phyloP scores from a whole-genome alignment of 2,329 filamentous ascomycete species.

The Aspergillus alliaceus region DNA sequence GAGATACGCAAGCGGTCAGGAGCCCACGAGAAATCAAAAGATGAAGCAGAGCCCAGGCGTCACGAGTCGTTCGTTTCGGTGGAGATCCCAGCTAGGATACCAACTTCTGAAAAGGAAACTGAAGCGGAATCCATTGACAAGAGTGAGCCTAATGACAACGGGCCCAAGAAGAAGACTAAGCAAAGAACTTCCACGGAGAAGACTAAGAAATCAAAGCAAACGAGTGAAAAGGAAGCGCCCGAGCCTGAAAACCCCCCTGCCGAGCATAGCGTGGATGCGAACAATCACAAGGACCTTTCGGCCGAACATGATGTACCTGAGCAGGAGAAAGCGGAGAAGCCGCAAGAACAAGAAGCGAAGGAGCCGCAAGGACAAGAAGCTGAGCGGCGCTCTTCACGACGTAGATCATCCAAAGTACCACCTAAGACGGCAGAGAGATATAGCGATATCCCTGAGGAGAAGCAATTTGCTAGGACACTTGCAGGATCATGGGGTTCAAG shows the following conservation, averaged over 20 bases:
- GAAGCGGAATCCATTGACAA: conserved; percentile 24
- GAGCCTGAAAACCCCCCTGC: conserved; percentile 8
- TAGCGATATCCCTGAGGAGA: conserved; percentile 38
- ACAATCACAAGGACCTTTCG: neutral
- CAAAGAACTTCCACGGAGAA: conserved; percentile 32
- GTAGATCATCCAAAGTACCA: conserved; percentile 29
- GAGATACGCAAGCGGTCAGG: conserved; percentile 2
- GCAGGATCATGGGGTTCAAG: conserved; percentile 25
- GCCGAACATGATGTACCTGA: conserved; percentile 6
- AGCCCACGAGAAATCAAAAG: conserved; percentile 8
- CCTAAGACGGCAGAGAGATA: conserved; percentile 39
- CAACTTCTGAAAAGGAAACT: conserved; percentile 27
- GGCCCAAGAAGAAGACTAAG: conserved; percentile 27
- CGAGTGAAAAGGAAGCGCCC: conserved; percentile 4
- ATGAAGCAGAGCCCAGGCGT: conserved; percentile 11
- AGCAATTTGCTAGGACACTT: conserved; percentile 33
- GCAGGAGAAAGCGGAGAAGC: conserved; percentile 18
- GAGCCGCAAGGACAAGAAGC: conserved; percentile 16
- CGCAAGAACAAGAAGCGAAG: conserved; percentile 15
- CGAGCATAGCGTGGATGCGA: neutral
- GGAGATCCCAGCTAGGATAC: conserved; percentile 29
- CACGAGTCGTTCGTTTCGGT: conserved; percentile 33
- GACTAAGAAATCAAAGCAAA: conserved; percentile 25
- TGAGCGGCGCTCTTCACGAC: conserved; percentile 15
- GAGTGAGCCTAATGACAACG: conserved; percentile 19